Conservation (phyloP, 345 rosid genomes). For the Orychophragmus violaceus region DNA sequence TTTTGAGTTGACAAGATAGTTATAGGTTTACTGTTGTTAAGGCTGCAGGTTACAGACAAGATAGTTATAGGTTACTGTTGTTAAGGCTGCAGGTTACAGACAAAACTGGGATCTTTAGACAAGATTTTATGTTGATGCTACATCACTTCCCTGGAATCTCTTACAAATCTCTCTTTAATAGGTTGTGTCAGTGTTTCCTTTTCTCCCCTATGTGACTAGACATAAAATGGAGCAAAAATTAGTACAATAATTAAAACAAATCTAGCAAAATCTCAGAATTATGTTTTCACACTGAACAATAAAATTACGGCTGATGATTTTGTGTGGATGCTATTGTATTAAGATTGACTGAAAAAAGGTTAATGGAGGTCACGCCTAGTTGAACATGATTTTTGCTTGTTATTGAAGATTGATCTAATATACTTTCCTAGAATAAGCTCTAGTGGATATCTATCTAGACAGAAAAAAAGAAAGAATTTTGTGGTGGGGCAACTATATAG, state of each 20-base stretch:
- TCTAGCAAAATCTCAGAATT: not conserved
- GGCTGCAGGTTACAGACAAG: constrained; percentile 20
- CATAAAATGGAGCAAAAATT: not conserved
- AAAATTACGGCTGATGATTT: constrained; percentile 9
- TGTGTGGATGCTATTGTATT: not conserved
- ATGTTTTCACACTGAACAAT: not conserved
- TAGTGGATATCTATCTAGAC: constrained; percentile 22
- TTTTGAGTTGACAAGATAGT: not conserved
- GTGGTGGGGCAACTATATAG: constrained; percentile 24
- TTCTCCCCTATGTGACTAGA: constrained; percentile 10
- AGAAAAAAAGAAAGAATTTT: not conserved
- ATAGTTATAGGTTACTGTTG: no score
- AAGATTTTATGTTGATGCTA: constrained; percentile 25
- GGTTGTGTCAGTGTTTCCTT: constrained; percentile 22
- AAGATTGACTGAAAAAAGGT: constrained; percentile 1
- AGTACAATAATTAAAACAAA: not conserved
- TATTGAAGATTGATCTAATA: constrained; percentile 28
- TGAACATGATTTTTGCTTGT: constrained; percentile 29
- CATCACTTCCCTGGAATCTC: constrained; percentile 25
- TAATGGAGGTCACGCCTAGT: constrained; percentile 22
- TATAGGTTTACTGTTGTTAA: constrained; percentile 15
- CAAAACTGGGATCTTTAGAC: constrained; percentile 14
- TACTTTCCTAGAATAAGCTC: constrained; percentile 13
- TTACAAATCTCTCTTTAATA: constrained; percentile 23
- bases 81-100: no score